Conservation (phyloP, 2,329 filamentous ascomycete genomes). For the Ambrosiella beaveri region DNA sequence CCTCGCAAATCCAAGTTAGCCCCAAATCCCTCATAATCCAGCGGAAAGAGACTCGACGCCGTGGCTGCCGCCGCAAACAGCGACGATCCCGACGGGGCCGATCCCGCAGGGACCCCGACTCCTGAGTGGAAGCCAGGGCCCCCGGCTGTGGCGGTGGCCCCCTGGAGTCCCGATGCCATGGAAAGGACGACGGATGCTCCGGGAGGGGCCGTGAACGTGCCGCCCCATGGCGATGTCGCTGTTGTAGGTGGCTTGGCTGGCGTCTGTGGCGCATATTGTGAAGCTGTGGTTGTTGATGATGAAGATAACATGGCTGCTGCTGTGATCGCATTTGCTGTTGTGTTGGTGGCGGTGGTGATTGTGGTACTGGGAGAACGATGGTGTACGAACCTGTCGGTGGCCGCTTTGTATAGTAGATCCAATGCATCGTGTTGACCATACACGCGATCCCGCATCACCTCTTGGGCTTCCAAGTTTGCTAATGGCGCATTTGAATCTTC, state of each 20-base stretch:
- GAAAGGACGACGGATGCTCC: too few relatives aligned
- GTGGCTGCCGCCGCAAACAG: not conserved
- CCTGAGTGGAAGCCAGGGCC: too few relatives aligned
- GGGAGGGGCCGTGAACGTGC: too few relatives aligned
- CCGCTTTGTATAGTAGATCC: slow-evolving; percentile 79
- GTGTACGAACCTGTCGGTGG: slow-evolving; percentile 39
- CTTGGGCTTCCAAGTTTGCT: slow-evolving; percentile 47
- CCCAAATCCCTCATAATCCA: slow-evolving; percentile 23
- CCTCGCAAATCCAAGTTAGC: slow-evolving; percentile 73
- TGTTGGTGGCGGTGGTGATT: not conserved
- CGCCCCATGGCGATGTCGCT: too few relatives aligned
- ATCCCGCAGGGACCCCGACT: not conserved
- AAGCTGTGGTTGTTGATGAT: not conserved
- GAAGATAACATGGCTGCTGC: not conserved
- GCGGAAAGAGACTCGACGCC: not conserved
- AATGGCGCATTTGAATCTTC: slow-evolving; percentile 44
- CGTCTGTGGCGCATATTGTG: too few relatives aligned
- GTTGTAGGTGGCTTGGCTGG: too few relatives aligned
- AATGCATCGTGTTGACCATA: slow-evolving; percentile 87
- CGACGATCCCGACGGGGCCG: not conserved
- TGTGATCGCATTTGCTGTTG: not conserved
- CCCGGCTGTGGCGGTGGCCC: too few relatives aligned
- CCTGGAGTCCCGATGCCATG: too few relatives aligned
- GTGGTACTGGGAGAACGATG: slow-evolving; percentile 10
- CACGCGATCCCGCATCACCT: slow-evolving; percentile 52